Conservation (phyloP, 73 alveolate species). For the Halteria grandinella region DNA sequence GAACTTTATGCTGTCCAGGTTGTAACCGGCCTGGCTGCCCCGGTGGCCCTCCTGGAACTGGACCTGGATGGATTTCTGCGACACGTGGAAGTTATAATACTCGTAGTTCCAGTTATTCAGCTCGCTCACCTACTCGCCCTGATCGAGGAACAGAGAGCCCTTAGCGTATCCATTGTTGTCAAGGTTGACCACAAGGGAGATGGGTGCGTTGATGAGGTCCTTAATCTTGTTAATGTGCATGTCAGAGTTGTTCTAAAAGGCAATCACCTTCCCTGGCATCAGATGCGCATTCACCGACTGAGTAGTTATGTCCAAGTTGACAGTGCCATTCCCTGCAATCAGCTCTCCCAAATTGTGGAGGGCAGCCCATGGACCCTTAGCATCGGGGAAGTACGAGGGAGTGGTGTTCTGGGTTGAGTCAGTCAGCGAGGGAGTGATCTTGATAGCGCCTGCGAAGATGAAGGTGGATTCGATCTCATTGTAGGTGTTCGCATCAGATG, state of each 20-base stretch:
- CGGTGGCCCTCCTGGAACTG: too few species aligned
- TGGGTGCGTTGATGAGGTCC: slow-evolving; percentile 70
- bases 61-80: slow-evolving; percentile 5
- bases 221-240: slow-evolving; percentile 54
- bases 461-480: slow-evolving; percentile 44
- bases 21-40: too few species aligned
- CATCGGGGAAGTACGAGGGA: slow-evolving; percentile 68
- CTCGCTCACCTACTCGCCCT: slow-evolving; percentile 11
- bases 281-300: slow-evolving; percentile 74
- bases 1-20: too few species aligned
- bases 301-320: too few species aligned
- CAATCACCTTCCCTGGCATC: slow-evolving; percentile 74
- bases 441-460: slow-evolving; percentile 54
- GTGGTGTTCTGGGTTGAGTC: background rate
- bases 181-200: slow-evolving; percentile 66
- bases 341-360: too few species aligned
- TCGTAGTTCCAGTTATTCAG: background rate
- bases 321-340: too few species aligned
- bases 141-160: slow-evolving; percentile 74
- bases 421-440: slow-evolving; percentile 57
- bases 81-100: slow-evolving; percentile 17
- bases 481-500: slow-evolving; percentile 63
- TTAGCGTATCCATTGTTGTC: slow-evolving; percentile 70
- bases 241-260: slow-evolving; percentile 66
- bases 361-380: slow-evolving; percentile 59